Percentiles rank a stretch among this genome's conserved stretches.
Evolutionary conservation across 2,329 filamentous ascomycete species (phyloP).

Genomic region (Hypoxylon rubiginosum): DNA sequence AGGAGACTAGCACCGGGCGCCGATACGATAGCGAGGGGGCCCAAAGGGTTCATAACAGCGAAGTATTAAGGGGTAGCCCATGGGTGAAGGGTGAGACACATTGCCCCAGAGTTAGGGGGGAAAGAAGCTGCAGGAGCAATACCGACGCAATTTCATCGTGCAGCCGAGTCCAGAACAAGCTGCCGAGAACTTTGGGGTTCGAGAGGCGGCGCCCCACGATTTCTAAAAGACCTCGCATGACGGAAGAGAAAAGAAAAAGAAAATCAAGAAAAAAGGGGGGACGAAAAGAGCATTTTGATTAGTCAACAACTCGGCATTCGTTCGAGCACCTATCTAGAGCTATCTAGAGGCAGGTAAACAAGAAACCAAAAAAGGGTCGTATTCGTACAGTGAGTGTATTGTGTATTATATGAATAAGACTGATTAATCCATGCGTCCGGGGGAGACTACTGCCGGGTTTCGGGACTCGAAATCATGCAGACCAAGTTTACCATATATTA

Average conservation of each 20-base stretch:
- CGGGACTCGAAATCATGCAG: slow-evolving; percentile 35
- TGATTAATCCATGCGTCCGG: slow-evolving; percentile 26
- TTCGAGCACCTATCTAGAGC: not conserved
- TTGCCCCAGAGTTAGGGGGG: slow-evolving; percentile 17
- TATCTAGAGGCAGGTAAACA: not conserved
- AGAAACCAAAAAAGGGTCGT: slow-evolving; percentile 15
- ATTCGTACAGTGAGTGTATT: slow-evolving; percentile 32
- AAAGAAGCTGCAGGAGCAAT: slow-evolving; percentile 42
- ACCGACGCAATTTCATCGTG: slow-evolving; percentile 46
- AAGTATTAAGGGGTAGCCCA: slow-evolving; percentile 21
- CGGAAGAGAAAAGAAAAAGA: not conserved
- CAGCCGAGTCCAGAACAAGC: slow-evolving; percentile 38
- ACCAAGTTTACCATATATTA: slow-evolving; percentile 13
- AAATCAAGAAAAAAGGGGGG: slow-evolving; percentile 10
- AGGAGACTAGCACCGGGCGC: not conserved
- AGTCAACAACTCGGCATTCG: slow-evolving; percentile 32
- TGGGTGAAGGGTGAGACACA: slow-evolving; percentile 22
- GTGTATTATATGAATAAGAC: slow-evolving; percentile 23
- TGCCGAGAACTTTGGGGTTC: slow-evolving; percentile 33
- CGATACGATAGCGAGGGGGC: not conserved
- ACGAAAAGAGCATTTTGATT: slow-evolving; percentile 12
- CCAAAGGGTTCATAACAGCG: slow-evolving; percentile 3
- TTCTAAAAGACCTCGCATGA: slow-evolving; percentile 35
- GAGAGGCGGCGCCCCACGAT: slow-evolving; percentile 36
- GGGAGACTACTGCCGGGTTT: slow-evolving; percentile 38